phyloP scores from a whole-genome alignment of 305 asterid species.

The Andrographis paniculata region DNA sequence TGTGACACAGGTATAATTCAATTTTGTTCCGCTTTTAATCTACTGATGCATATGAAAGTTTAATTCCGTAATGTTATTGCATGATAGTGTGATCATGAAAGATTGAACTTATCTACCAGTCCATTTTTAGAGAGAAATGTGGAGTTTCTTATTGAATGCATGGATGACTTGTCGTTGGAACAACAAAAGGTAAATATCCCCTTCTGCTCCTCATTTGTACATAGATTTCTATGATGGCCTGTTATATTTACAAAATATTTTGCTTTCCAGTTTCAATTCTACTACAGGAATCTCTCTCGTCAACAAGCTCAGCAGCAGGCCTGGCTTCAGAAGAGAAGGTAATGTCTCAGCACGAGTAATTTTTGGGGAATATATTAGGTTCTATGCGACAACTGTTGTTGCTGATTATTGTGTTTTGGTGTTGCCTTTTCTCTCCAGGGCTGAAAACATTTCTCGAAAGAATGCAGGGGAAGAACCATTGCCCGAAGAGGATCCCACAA shows the following conservation, averaged over 20 bases:
- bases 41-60: background rate
- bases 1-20: conserved; percentile 57
- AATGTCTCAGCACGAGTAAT: conserved; percentile 16
- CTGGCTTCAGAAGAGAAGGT: conserved; percentile 97
- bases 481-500: conserved; percentile 93
- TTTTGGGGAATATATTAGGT: background rate
- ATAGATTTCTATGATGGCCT: background rate
- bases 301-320: conserved; percentile 95
- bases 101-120: conserved; percentile 75
- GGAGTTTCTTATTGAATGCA: conserved; percentile 88
- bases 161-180: conserved; percentile 94
- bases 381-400: background rate
- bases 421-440: conserved; percentile 28
- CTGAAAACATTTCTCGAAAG: conserved; percentile 66
- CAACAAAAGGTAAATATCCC: conserved; percentile 61
- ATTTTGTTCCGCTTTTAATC: background rate
- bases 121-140: conserved; percentile 80
- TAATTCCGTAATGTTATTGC: conserved; percentile 12
- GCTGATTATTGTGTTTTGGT: background rate
- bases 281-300: conserved; percentile 84
- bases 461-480: conserved; percentile 88
- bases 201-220: background rate
- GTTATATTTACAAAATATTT: conserved; percentile 13
- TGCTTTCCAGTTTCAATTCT: conserved; percentile 66
- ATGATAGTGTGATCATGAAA: conserved; percentile 73